phyloP scores from a whole-genome alignment of 2,329 filamentous ascomycete species.

The Biscogniauxia mediterranea region DNA sequence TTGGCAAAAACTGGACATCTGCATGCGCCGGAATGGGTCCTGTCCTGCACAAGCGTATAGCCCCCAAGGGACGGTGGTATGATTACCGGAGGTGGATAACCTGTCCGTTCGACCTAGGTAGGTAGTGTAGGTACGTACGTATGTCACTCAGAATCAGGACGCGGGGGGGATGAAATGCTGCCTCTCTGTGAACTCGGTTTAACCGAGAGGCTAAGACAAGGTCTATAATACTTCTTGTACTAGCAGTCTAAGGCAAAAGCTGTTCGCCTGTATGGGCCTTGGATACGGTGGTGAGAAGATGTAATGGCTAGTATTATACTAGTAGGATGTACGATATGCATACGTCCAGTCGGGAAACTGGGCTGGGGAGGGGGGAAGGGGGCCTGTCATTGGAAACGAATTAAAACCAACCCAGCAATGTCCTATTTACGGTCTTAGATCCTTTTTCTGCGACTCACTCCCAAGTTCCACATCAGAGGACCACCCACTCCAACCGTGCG shows the following conservation, averaged over 20 bases:
- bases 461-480: background rate
- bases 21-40: background rate
- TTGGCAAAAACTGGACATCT: background rate
- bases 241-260: background rate
- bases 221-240: background rate
- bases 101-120: background rate
- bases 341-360: background rate
- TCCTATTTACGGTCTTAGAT: background rate
- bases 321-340: background rate
- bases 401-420: background rate
- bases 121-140: background rate
- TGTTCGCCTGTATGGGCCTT: background rate
- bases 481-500: background rate
- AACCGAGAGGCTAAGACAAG: background rate
- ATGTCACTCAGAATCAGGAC: background rate
- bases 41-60: background rate
- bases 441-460: background rate
- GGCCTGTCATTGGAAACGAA: background rate
- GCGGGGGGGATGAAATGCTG: background rate
- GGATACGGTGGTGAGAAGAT: background rate
- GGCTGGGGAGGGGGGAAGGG: background rate
- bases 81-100: background rate
- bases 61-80: background rate
- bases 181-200: background rate
- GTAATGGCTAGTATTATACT: background rate